Conservation (phyloP, 139 green algal genomes). For the Chlamydomonas incerta region DNA sequence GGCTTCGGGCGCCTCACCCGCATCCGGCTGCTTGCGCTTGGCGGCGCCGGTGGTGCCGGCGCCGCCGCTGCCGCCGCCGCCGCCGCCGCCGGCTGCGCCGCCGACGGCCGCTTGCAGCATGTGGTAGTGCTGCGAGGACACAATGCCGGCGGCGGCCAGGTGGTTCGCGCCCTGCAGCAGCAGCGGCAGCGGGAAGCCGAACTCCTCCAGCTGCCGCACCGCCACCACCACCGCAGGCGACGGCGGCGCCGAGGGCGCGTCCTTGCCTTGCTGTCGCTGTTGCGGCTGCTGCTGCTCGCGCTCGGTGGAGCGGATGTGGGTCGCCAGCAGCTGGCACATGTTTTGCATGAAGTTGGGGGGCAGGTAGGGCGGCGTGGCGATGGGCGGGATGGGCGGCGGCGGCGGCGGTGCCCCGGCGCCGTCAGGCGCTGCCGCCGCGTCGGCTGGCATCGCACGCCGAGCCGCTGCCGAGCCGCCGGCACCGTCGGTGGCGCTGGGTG, state of each 20-base stretch:
- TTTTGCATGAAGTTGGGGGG: conserved; percentile 15
- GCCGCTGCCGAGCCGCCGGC: too few species aligned
- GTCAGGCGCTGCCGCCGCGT: background rate
- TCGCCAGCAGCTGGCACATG: conserved; percentile 1
- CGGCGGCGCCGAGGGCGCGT: background rate
- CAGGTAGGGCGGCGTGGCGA: background rate
- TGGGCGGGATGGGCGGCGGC: background rate
- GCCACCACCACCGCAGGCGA: conserved; percentile 3
- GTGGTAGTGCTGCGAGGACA: background rate
- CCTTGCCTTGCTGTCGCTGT: background rate
- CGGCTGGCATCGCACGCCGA: too few species aligned
- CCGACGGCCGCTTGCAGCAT: background rate
- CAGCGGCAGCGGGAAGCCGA: background rate
- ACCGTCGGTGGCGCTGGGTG: too few species aligned
- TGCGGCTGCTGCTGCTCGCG: background rate
- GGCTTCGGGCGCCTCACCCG: too few species aligned
- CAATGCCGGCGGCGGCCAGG: background rate
- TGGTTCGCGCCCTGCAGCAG: background rate
- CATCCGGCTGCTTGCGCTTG: background rate
- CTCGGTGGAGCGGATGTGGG: background rate
- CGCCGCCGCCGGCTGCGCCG: background rate
- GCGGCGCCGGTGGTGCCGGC: background rate
- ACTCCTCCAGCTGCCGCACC: background rate
- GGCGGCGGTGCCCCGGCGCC: too few species aligned
- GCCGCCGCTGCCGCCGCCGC: background rate